Evolutionary conservation across 768 basidiomycete species (phyloP).

Genomic region (Chiua virens): DNA sequence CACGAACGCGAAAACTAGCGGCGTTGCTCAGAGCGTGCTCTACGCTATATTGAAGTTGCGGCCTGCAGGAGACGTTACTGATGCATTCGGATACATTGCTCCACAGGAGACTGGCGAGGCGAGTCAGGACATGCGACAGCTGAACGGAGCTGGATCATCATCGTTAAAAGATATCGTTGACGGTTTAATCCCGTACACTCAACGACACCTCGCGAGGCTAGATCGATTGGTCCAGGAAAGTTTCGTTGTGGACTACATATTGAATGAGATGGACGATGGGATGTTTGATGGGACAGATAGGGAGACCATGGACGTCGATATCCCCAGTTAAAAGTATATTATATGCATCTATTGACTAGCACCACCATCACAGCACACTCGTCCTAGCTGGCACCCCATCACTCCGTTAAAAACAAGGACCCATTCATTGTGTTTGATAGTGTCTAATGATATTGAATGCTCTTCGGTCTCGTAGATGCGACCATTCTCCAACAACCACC

Average conservation of each 20-base stretch:
- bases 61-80: slow-evolving; percentile 69
- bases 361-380: slow-evolving; percentile 5
- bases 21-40: slow-evolving; percentile 81
- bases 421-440: slow-evolving; percentile 54
- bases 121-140: slow-evolving; percentile 31
- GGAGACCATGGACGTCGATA: slow-evolving; percentile 41
- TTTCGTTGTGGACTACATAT: slow-evolving; percentile 88
- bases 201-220: slow-evolving; percentile 84
- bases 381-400: slow-evolving; percentile 63
- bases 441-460: slow-evolving; percentile 41
- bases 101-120: slow-evolving; percentile 10
- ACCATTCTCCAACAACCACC: slow-evolving; percentile 64
- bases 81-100: slow-evolving; percentile 49
- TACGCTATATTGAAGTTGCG: slow-evolving; percentile 79
- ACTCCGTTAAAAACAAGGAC: slow-evolving; percentile 74
- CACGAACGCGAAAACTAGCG: slow-evolving; percentile 84
- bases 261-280: slow-evolving; percentile 86
- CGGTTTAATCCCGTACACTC: slow-evolving; percentile 89
- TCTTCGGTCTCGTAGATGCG: slow-evolving; percentile 52
- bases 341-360: background rate
- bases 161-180: slow-evolving; percentile 76
- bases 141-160: slow-evolving; percentile 23
- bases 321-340: slow-evolving; percentile 19
- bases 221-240: slow-evolving; percentile 92
- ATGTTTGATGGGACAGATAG: slow-evolving; percentile 56